These are phyloP conservation scores for Calamus simplicifolius DNA, from an alignment of 176 grass and related monocot species.

Conservation along the genomic window DNA sequence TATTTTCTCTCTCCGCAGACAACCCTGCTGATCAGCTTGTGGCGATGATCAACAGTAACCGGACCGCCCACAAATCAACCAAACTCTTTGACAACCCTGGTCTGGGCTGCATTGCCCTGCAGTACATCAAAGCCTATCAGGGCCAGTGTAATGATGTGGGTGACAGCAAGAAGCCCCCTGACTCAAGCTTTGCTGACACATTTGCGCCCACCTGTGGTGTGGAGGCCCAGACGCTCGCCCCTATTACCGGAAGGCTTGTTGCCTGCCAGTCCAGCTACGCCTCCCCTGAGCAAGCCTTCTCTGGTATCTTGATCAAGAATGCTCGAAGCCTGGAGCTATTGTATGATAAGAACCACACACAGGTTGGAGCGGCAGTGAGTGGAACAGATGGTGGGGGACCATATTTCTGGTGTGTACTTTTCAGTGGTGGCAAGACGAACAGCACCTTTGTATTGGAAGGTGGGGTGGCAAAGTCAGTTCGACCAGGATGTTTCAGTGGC, in stretches of 20 bases:
- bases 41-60: constrained; percentile 60
- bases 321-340: constrained; percentile 43
- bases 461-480: constrained; percentile 50
- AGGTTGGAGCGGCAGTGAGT: constrained; percentile 60
- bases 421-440: constrained; percentile 62
- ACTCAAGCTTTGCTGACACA: constrained; percentile 51
- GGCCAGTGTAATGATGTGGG: constrained; percentile 61
- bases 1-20: constrained; percentile 31
- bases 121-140: constrained; percentile 84
- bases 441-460: constrained; percentile 65
- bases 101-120: constrained; percentile 75
- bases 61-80: constrained; percentile 67
- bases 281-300: constrained; percentile 35
- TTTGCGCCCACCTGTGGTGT: constrained; percentile 81
- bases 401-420: constrained; percentile 86
- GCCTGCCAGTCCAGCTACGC: constrained; percentile 65
- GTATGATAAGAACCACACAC: constrained; percentile 68
- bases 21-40: constrained; percentile 80
- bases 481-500: constrained; percentile 77
- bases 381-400: constrained; percentile 44
- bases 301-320: constrained; percentile 43
- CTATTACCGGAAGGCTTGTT: constrained; percentile 71
- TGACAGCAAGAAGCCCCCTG: constrained; percentile 50
- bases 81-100: constrained; percentile 55
- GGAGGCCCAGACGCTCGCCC: constrained; percentile 41